A percentile compares a stretch with the other conserved stretches of the same genome.
phyloP scores from a whole-genome alignment of 2,329 filamentous ascomycete genomes.

The Botryosphaeria dothidea region DNA sequence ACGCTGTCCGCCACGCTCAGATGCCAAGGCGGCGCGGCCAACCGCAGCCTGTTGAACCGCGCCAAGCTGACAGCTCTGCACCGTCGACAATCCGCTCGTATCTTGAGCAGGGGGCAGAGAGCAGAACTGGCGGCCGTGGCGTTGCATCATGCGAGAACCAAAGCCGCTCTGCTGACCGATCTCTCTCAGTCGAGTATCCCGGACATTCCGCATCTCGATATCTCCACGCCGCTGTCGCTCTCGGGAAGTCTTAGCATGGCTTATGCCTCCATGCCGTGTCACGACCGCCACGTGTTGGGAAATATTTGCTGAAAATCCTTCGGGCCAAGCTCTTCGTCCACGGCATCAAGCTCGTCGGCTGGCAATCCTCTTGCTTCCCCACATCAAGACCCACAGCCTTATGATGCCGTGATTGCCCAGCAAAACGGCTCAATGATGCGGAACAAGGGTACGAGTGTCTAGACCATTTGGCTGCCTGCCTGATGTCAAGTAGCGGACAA shows the following conservation, averaged over 20 bases:
- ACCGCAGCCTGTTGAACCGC: background rate
- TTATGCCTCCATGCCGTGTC: constrained; percentile 1
- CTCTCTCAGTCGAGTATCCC: background rate
- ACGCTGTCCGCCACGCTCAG: background rate
- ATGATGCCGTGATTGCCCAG: background rate
- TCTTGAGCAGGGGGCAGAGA: background rate
- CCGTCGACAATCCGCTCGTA: background rate
- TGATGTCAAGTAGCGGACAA: too few relatives aligned
- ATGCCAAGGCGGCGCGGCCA: background rate
- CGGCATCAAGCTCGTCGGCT: background rate
- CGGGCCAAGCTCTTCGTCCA: background rate
- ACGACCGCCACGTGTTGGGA: background rate
- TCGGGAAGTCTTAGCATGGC: background rate
- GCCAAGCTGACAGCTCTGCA: background rate
- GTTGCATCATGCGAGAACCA: background rate
- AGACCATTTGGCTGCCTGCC: background rate
- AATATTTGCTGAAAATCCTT: background rate
- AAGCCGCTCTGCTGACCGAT: background rate
- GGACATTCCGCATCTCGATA: background rate
- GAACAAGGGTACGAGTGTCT: background rate
- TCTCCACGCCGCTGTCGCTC: background rate
- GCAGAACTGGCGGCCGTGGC: background rate
- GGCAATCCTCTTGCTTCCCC: background rate
- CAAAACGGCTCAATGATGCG: background rate
- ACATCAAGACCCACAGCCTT: background rate